Evolutionary conservation across 2,329 filamentous ascomycete genomes (phyloP).

Genomic region (Aspergillaceae sp.): DNA sequence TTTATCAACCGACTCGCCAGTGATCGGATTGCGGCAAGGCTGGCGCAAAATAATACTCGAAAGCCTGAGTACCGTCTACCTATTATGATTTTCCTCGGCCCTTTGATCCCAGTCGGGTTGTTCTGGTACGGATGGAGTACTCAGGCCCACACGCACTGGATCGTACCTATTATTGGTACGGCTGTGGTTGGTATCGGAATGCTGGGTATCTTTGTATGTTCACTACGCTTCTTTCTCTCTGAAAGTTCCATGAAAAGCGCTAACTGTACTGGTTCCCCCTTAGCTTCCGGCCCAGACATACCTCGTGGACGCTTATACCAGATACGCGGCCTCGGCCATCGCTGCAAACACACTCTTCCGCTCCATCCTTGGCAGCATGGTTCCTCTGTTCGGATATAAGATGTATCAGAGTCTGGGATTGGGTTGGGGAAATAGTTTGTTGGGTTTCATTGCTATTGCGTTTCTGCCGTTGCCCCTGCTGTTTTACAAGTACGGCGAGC

Average conservation of each 20-base stretch:
- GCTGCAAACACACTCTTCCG: conserved; percentile 39
- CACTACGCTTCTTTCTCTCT: conserved; percentile 33
- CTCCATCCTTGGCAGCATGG: conserved; percentile 40
- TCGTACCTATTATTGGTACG: conserved; percentile 41
- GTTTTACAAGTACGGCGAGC: neutral
- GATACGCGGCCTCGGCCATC: conserved; percentile 40
- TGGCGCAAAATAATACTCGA: neutral
- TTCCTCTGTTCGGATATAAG: conserved; percentile 40
- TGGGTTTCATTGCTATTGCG: conserved; percentile 18
- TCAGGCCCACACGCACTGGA: conserved; percentile 34
- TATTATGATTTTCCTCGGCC: conserved; percentile 41
- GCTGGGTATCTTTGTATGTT: conserved; percentile 17
- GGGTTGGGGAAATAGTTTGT: conserved; percentile 34
- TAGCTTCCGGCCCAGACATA: conserved; percentile 14
- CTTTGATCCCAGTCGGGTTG: conserved; percentile 40
- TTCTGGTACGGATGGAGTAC: conserved; percentile 45
- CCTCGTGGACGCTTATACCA: conserved; percentile 31
- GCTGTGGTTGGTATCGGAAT: conserved; percentile 35
- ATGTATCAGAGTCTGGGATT: conserved; percentile 27
- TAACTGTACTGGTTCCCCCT: no score
- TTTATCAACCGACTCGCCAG: conserved; percentile 8
- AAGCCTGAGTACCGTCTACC: conserved; percentile 49
- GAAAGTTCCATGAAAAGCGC: no score
- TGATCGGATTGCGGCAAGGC: neutral
- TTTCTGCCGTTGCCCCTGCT: neutral